Conservation (phyloP, 2,329 filamentous ascomycete genomes). For the Epichloe elymi region DNA sequence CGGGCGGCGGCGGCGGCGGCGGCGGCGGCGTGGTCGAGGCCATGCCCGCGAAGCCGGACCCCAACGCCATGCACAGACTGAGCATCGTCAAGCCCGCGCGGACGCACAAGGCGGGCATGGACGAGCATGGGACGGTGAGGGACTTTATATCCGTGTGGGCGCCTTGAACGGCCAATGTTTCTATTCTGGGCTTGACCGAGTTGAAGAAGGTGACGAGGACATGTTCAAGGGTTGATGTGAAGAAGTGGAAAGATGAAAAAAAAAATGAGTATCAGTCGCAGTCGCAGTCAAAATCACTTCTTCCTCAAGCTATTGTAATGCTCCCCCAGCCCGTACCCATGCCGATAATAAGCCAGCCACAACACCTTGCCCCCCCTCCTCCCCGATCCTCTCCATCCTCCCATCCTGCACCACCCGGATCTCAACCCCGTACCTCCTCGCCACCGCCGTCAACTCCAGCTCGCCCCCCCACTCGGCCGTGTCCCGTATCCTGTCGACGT, state of each 20-base stretch:
- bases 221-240: too few relatives aligned
- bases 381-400: constrained; percentile 58
- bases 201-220: neutral
- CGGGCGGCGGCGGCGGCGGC: constrained; percentile 27
- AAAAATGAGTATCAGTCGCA: too few relatives aligned
- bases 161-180: constrained; percentile 12
- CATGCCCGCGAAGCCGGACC: constrained; percentile 21
- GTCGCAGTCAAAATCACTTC: constrained; percentile 10
- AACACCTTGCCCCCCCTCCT: constrained; percentile 36
- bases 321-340: constrained; percentile 87
- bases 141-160: constrained; percentile 45
- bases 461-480: constrained; percentile 98
- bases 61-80: constrained; percentile 28
- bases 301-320: constrained; percentile 85
- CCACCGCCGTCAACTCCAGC: constrained; percentile 75
- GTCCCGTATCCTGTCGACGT: constrained; percentile 64
- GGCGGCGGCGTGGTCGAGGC: constrained; percentile 29
- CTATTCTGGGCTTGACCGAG: neutral
- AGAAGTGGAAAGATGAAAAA: too few relatives aligned
- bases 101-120: constrained; percentile 34
- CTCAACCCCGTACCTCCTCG: constrained; percentile 63
- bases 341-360: constrained; percentile 91
- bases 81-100: constrained; percentile 35
- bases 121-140: constrained; percentile 30
- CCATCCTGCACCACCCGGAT: constrained; percentile 83